Conservation (phyloP, 2,329 filamentous ascomycete genomes). For the Chlorencoelia australis region DNA sequence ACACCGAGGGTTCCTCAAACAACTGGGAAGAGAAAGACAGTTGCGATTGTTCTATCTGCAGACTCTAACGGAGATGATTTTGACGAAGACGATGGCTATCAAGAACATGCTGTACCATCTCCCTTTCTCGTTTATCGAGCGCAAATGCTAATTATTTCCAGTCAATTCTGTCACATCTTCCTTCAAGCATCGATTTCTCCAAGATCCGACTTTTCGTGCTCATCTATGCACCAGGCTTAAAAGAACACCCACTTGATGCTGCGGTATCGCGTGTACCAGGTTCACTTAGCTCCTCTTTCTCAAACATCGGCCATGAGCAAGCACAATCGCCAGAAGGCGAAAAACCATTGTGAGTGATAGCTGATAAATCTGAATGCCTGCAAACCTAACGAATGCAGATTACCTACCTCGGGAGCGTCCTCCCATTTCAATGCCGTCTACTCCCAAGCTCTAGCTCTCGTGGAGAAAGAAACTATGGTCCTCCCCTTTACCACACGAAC, state of each 20-base stretch:
- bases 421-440: conserved; percentile 70
- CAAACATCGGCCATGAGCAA: conserved; percentile 71
- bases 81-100: conserved; percentile 49
- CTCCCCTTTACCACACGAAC: conserved; percentile 78
- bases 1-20: conserved; percentile 12
- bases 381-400: no score
- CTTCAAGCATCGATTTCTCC: conserved; percentile 62
- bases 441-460: conserved; percentile 65
- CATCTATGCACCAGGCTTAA: conserved; percentile 76
- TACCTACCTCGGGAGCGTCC: no score
- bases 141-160: conserved; percentile 28
- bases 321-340: conserved; percentile 53
- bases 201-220: conserved; percentile 74
- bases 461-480: conserved; percentile 78
- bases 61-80: conserved; percentile 51
- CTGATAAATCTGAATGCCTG: no score
- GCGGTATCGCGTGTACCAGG: conserved; percentile 46
- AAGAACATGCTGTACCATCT: conserved; percentile 70
- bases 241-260: conserved; percentile 49
- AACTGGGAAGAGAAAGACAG: conserved; percentile 51
- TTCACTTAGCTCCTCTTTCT: conserved; percentile 73
- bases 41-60: conserved; percentile 83
- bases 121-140: neutral
- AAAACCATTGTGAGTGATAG: conserved; percentile 44
- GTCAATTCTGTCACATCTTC: conserved; percentile 85